Conservation (phyloP, 371 early-diverging fungal genomes). For the Lichtheimia ramosa region DNA sequence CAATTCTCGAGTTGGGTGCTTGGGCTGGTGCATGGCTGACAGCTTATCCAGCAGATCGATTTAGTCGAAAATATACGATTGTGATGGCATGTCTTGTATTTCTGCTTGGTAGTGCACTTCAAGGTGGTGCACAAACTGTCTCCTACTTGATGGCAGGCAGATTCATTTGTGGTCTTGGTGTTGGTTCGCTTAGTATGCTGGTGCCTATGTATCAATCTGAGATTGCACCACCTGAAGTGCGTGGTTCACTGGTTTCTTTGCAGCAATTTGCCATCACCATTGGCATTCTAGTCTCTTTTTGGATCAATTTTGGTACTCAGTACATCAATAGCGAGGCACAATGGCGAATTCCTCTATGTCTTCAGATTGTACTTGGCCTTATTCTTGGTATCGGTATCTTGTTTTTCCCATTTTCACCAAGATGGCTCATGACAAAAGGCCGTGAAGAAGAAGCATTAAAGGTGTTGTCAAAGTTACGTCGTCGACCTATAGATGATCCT, state of each 20-base stretch:
- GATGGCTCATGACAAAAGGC: constrained; percentile 76
- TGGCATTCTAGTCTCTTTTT: constrained; percentile 69
- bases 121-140: constrained; percentile 53
- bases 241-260: constrained; percentile 84
- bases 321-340: constrained; percentile 49
- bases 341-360: constrained; percentile 79
- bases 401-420: constrained; percentile 86
- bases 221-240: constrained; percentile 77
- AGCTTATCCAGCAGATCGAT: constrained; percentile 62
- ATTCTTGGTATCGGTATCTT: constrained; percentile 66
- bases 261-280: constrained; percentile 87
- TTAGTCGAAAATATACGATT: constrained; percentile 72
- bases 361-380: constrained; percentile 74
- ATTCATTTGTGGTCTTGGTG: constrained; percentile 76
- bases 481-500: constrained; percentile 49
- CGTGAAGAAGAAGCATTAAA: constrained; percentile 69
- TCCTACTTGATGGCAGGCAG: constrained; percentile 70
- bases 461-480: constrained; percentile 75
- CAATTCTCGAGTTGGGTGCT: constrained; percentile 58
- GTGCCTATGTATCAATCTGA: constrained; percentile 89
- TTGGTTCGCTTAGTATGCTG: constrained; percentile 81
- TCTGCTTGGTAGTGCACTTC: constrained; percentile 62
- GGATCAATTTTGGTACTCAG: constrained; percentile 64
- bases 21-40: constrained; percentile 55
- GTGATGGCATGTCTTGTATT: constrained; percentile 62